Base-by-base conservation (phyloP, 2,329 filamentous ascomycete species). In the Stagonosporopsis vannaccii region DNA sequence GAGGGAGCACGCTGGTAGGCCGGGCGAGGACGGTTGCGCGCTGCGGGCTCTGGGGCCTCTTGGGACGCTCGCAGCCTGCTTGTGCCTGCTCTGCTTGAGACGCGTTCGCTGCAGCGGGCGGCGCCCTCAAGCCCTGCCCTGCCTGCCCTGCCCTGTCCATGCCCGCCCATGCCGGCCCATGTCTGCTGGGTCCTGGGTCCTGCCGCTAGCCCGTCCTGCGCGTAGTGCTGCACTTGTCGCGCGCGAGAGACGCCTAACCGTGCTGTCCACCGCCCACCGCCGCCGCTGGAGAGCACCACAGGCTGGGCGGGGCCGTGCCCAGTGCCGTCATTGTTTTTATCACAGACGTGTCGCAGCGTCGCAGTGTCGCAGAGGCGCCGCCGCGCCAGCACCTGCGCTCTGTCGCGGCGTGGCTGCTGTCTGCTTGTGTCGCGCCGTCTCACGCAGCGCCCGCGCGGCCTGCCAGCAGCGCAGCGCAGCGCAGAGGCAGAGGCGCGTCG, bases 251-350 rank as follows among this genome's bases (percentile, higher is more conserved):
- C 41, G 46, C 41, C 42, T 51, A 43, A 37, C 47, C 28, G 22
- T 49, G 23, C 36, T 41, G 36, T 2, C 42, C 36, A 33, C 17
- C 12, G 30, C 26, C 26, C n/a, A n/a, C 40, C 28, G 40, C 13
- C n/a, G n/a, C n/a, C n/a, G n/a, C n/a, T n/a, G n/a, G n/a, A n/a
- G 15, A 36, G 6, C 11, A 26, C 41, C 13, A n/a, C 13, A 25
- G n/a, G n/a, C n/a, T 5, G 11, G 56, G 56, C 56, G 61, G 58
- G 64, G 58, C 64, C 61, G 64, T 68, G 62, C 58, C 46, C 51
- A 49, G 45, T 46, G 49, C 60, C 62, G 62, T 66, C 60, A 65
- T 60, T 61, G 60, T 58, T 60, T 57, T 42, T 63, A 35, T 45
- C 52, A 47, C 53, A 28, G 47, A 42, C 42, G 46, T 51, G 47